A percentile compares a stretch with the other conserved stretches of the same genome.
Evolutionary conservation across 176 grass and related monocot species (phyloP).

Genomic region (Cocos nucifera): DNA sequence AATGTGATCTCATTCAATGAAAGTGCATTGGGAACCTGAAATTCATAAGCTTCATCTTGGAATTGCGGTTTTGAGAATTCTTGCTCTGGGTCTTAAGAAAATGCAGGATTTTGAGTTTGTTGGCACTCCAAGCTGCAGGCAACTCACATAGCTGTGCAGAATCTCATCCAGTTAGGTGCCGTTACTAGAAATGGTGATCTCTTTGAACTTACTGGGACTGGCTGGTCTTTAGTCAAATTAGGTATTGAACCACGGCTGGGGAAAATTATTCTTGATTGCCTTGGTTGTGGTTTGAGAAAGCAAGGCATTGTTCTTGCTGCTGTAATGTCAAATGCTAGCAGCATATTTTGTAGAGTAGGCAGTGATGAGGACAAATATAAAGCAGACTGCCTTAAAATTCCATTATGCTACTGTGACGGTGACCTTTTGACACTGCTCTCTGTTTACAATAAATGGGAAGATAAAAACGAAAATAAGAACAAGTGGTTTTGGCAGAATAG

Average conservation of each 20-base stretch:
- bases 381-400: slow-evolving; percentile 71
- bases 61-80: slow-evolving; percentile 70
- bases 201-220: slow-evolving; percentile 59
- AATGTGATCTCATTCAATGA: slow-evolving; percentile 76
- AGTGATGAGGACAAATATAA: slow-evolving; percentile 64
- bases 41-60: slow-evolving; percentile 93
- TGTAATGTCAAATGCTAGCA: slow-evolving; percentile 89
- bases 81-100: slow-evolving; percentile 63
- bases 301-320: slow-evolving; percentile 81
- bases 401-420: slow-evolving; percentile 67
- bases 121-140: slow-evolving; percentile 69
- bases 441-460: slow-evolving; percentile 96
- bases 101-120: slow-evolving; percentile 70
- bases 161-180: slow-evolving; percentile 79
- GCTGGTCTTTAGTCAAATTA: slow-evolving; percentile 58
- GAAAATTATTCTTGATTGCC: slow-evolving; percentile 91
- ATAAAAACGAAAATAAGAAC: slow-evolving; percentile 45
- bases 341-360: slow-evolving; percentile 94
- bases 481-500: slow-evolving; percentile 91
- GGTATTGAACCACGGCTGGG: slow-evolving; percentile 80
- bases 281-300: slow-evolving; percentile 51
- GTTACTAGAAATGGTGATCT: slow-evolving; percentile 30
- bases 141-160: slow-evolving; percentile 53
- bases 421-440: slow-evolving; percentile 88
- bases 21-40: slow-evolving; percentile 82